Percentiles rank a stretch among this genome's conserved stretches.
Conservation (phyloP, 2,329 filamentous ascomycete species). For the Pseudocercospora ulei region DNA sequence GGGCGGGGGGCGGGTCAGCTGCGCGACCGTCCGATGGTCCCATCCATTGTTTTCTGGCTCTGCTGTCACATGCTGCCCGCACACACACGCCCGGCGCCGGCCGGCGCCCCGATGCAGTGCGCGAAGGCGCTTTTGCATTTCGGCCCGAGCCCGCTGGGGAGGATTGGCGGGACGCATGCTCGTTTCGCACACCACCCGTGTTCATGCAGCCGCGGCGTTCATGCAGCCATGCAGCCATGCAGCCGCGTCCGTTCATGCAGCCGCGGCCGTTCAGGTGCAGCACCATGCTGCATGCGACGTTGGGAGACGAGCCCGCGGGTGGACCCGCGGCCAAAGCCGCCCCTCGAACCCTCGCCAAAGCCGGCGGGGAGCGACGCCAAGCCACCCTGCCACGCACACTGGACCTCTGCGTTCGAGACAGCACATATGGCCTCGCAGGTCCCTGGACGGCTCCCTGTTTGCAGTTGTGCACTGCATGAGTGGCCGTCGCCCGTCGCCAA, state of each 20-base stretch:
- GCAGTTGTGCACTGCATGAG: slow-evolving; percentile 2
- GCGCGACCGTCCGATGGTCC: slow-evolving; percentile 1
- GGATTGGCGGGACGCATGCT: slow-evolving; percentile 1
- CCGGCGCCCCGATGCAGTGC: neutral
- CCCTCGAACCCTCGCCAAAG: slow-evolving; percentile 5
- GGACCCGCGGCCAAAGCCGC: slow-evolving; percentile 1
- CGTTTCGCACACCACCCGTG: slow-evolving; percentile 5
- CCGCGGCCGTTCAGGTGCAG: slow-evolving; percentile 6
- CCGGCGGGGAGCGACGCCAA: neutral
- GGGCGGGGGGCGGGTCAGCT: slow-evolving; percentile 1
- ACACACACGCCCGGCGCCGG: neutral
- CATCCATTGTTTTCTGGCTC: neutral
- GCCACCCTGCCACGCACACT: neutral
- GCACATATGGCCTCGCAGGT: neutral
- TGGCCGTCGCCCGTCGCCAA: neutral
- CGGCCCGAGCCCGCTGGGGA: slow-evolving; percentile 4
- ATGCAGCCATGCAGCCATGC: too few relatives aligned
- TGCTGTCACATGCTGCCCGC: neutral
- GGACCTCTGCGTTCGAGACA: neutral
- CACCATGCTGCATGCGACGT: slow-evolving; percentile 5
- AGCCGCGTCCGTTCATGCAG: too few relatives aligned
- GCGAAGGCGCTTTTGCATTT: slow-evolving; percentile 9
- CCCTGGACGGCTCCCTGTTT: slow-evolving; percentile 5
- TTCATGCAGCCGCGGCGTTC: slow-evolving; percentile 9
- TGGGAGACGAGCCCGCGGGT: slow-evolving; percentile 1